phyloP scores from a whole-genome alignment of 2,329 filamentous ascomycete species.

The Zymoseptoria passerinii region DNA sequence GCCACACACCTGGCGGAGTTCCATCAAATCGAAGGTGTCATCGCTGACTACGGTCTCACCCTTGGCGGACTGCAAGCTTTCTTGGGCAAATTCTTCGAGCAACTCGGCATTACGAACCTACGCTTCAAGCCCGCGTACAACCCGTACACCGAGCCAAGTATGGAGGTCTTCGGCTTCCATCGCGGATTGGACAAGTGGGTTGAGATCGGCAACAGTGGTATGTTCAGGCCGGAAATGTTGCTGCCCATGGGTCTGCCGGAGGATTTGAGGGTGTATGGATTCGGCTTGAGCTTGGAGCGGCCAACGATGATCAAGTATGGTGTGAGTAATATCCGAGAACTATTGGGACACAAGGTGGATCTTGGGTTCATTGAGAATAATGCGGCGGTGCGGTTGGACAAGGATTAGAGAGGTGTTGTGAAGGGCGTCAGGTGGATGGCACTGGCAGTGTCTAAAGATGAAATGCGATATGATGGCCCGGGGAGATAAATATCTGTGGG shows the following conservation, averaged over 20 bases:
- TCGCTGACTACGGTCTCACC: conserved; percentile 89
- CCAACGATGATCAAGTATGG: conserved; percentile 95
- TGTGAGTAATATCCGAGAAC: conserved; percentile 74
- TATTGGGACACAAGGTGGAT: conserved; percentile 93
- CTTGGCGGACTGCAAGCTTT: conserved; percentile 89
- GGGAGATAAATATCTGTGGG: not conserved
- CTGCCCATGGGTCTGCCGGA: conserved; percentile 88
- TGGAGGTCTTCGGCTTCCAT: conserved; percentile 98
- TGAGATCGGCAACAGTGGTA: conserved; percentile 95
- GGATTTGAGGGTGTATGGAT: conserved; percentile 89
- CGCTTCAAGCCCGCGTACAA: conserved; percentile 98
- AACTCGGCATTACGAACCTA: conserved; percentile 82
- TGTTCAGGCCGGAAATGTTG: conserved; percentile 98
- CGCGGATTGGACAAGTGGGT: conserved; percentile 82
- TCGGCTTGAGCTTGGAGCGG: conserved; percentile 82
- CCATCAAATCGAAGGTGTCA: conserved; percentile 97
- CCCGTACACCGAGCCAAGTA: conserved; percentile 87
- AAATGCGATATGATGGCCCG: not conserved
- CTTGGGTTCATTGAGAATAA: conserved; percentile 86
- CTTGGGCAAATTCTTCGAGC: conserved; percentile 90
- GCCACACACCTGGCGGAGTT: conserved; percentile 96
- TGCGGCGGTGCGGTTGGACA: conserved; percentile 81
- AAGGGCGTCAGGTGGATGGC: not conserved
- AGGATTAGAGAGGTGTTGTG: conserved; percentile 41
- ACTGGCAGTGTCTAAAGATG: not conserved